Evolutionary conservation across 345 rosid genomes (phyloP).

Genomic region (Euphorbia pulcherrima): DNA sequence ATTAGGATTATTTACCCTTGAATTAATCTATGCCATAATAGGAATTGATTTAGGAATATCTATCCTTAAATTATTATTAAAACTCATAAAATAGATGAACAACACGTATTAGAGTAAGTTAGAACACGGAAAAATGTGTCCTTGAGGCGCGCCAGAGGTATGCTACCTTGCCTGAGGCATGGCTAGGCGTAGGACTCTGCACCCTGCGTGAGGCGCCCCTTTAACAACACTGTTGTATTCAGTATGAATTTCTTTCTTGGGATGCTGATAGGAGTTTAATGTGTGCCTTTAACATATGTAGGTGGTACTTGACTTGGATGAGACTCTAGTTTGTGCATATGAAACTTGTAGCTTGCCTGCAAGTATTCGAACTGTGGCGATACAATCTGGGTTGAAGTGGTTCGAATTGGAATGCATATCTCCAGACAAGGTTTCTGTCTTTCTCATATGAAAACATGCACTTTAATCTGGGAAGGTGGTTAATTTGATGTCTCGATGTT

Average conservation of each 20-base stretch:
- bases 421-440: conserved; percentile 15
- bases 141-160: no score
- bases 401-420: conserved; percentile 25
- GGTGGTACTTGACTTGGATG: conserved; percentile 37
- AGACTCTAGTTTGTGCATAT: conserved; percentile 27
- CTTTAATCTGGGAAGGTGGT: neutral
- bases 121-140: no score
- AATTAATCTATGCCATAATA: no score
- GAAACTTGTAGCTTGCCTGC: conserved; percentile 27
- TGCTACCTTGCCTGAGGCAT: no score
- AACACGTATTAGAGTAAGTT: no score
- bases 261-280: neutral
- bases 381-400: conserved; percentile 28
- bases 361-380: conserved; percentile 16
- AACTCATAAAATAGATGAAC: no score
- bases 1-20: no score
- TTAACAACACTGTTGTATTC: neutral
- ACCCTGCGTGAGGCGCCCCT: no score
- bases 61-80: no score
- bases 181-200: no score
- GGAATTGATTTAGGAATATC: no score
- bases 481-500: conserved; percentile 2
- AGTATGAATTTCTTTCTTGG: neutral
- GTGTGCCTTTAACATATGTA: neutral
- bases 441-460: no score